Base-by-base conservation (phyloP, 768 basidiomycete genomes). In the Amanita thiersii region DNA sequence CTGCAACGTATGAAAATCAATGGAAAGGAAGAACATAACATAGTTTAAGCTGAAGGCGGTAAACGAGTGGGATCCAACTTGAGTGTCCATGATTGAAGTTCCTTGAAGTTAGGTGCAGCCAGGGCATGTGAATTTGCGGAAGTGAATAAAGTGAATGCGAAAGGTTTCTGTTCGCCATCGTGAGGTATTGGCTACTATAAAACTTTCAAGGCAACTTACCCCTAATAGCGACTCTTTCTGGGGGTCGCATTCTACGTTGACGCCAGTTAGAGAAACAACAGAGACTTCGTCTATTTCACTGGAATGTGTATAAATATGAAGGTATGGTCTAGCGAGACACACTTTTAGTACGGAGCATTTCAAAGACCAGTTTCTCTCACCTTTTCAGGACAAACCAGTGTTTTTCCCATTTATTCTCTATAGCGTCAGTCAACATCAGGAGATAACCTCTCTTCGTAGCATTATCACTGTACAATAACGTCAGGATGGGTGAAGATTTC, bases 81-180 rank as follows among this genome's bases (percentile, higher is more conserved):
- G 46, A 72, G 66, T 52, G 76, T 81, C 92, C 92, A 96, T 55
- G 80, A 75, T 45, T 79, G 79, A 45, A 90, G 69, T 54, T 96
- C 92, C 65, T 87, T 93, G 44, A 69, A 61, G 53, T 70, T 87
- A 2, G 82, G 76, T 24, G 91, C 89, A 6, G 86, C 82, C 7
- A 96, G 71, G 26, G 87, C 88, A 63, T 92, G 84, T 18, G 91
- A 92, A 59, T 96, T 94, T 5, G 87, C 86, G 9, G 87, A 72
- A 1, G 92, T 92, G 62, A 93, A 94, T 23, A 96, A 72, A 9
- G 88, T 91, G 61, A 96, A 93, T 10, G 82, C 84, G 59, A 80
- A 83, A 24, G 72, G 78, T 72, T 82, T 87, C 91, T 92, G 56
- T 21, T 19, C 36, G 15, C 21, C 29, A 29, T 30, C 25, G 40